Evolutionary conservation across 805 yeast species (phyloP).

Genomic region (Wickerhamiella azymoides): DNA sequence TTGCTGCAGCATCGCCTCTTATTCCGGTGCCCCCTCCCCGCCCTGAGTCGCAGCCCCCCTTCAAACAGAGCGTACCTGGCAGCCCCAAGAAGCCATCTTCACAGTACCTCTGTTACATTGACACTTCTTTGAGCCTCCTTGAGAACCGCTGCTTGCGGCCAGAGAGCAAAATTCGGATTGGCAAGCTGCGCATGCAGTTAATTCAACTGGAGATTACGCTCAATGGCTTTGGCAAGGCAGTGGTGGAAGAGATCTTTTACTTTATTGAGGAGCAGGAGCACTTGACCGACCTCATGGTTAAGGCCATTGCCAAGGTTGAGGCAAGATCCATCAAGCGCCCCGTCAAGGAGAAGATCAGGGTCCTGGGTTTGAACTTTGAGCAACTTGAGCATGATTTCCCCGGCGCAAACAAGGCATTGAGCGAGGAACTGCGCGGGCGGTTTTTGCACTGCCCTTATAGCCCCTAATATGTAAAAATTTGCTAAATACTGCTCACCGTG

Average conservation of each 20-base stretch:
- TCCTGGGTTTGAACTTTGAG: constrained; percentile 30
- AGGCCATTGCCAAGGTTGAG: constrained; percentile 19
- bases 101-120: background rate
- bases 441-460: background rate
- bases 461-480: background rate
- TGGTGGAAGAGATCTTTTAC: background rate
- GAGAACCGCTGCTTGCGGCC: background rate
- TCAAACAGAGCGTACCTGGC: background rate
- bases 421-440: background rate
- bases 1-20: background rate
- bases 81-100: background rate
- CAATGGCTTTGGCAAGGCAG: background rate
- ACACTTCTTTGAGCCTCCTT: background rate
- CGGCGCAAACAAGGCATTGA: constrained; percentile 50
- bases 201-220: background rate
- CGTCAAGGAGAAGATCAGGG: constrained; percentile 35
- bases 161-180: background rate
- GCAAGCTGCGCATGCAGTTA: background rate
- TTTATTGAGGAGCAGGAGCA: constrained; percentile 34
- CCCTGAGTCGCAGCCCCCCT: background rate
- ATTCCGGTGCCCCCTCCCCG: background rate
- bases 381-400: constrained; percentile 39
- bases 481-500: background rate
- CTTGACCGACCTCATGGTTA: constrained; percentile 7
- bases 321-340: constrained; percentile 37